Conservation (phyloP, 2,329 filamentous ascomycete species). For the Calonectria ilicicola region DNA sequence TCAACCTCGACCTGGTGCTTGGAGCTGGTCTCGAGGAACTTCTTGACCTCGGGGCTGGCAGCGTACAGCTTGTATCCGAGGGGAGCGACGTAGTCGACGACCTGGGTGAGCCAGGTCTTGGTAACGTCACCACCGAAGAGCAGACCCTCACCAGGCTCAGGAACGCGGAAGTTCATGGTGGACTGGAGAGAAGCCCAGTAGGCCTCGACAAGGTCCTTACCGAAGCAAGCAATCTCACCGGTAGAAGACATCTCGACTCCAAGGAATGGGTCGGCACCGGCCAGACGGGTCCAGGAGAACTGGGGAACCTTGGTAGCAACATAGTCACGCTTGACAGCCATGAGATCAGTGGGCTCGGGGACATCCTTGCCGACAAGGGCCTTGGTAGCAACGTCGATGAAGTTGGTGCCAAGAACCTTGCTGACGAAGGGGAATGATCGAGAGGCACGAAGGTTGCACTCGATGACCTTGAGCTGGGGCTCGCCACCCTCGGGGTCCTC, state of each 20-base stretch:
- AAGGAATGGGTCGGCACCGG: constrained; percentile 96
- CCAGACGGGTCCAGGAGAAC: constrained; percentile 98
- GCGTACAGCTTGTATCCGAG: constrained; percentile 96
- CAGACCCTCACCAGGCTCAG: constrained; percentile 93
- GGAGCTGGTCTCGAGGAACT: constrained; percentile 79
- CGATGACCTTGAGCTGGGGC: constrained; percentile 91
- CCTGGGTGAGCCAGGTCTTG: constrained; percentile 78
- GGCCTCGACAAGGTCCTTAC: constrained; percentile 93
- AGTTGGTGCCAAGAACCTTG: constrained; percentile 96
- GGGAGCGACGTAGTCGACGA: constrained; percentile 88
- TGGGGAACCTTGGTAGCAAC: constrained; percentile 97
- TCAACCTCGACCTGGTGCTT: constrained; percentile 80
- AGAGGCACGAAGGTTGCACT: constrained; percentile 97
- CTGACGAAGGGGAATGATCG: constrained; percentile 98
- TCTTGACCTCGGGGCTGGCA: constrained; percentile 83
- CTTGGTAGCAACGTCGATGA: constrained; percentile 95
- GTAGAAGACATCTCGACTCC: constrained; percentile 98
- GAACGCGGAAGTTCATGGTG: constrained; percentile 99
- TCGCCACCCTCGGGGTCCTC: constrained; percentile 79
- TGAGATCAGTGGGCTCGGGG: constrained; percentile 87
- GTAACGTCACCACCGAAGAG: constrained; percentile 89
- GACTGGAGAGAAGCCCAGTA: constrained; percentile 98
- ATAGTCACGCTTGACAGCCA: constrained; percentile 90
- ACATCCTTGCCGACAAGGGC: constrained; percentile 89
- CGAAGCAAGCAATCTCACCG: constrained; percentile 99